These are phyloP conservation scores for Fusarium newnesense DNA, from an alignment of 2,329 filamentous ascomycete species.

Conservation along the genomic window DNA sequence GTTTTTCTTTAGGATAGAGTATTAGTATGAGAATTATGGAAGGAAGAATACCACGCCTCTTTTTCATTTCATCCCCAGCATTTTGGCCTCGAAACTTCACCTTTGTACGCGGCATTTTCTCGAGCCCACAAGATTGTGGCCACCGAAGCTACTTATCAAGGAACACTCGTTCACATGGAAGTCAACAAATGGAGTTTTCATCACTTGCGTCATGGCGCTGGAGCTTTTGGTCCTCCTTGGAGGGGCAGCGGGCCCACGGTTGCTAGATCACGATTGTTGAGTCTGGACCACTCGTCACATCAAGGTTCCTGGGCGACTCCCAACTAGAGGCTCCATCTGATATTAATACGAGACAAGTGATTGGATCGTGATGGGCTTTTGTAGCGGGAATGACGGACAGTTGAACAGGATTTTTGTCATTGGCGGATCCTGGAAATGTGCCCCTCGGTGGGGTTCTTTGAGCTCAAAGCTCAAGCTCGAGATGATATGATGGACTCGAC, in stretches of 20 bases:
- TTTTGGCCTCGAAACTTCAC: background rate
- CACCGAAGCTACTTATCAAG: background rate
- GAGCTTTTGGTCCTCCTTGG: constrained; percentile 27
- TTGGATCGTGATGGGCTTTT: constrained; percentile 32
- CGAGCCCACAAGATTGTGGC: background rate
- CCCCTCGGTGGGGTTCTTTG: constrained; percentile 38
- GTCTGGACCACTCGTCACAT: constrained; percentile 18
- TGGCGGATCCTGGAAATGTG: constrained; percentile 18
- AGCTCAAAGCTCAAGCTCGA: constrained; percentile 3
- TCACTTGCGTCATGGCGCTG: constrained; percentile 24
- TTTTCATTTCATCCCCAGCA: background rate
- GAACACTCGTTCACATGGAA: background rate
- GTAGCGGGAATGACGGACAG: constrained; percentile 27
- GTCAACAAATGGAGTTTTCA: background rate
- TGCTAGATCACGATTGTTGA: constrained; percentile 34
- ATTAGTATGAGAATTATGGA: background rate
- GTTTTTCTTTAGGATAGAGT: background rate
- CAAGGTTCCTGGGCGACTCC: constrained; percentile 29
- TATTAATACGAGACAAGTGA: constrained; percentile 32
- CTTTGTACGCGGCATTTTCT: background rate
- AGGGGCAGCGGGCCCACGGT: constrained; percentile 14
- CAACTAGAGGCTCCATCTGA: constrained; percentile 26
- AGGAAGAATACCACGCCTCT: constrained; percentile 8
- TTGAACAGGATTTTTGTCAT: constrained; percentile 19
- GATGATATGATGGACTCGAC: constrained; percentile 23